Evolutionary conservation across 306 rosid genomes (phyloP), one percentile per base, ranked within the genome.

Genomic region (Corylus americana): DNA sequence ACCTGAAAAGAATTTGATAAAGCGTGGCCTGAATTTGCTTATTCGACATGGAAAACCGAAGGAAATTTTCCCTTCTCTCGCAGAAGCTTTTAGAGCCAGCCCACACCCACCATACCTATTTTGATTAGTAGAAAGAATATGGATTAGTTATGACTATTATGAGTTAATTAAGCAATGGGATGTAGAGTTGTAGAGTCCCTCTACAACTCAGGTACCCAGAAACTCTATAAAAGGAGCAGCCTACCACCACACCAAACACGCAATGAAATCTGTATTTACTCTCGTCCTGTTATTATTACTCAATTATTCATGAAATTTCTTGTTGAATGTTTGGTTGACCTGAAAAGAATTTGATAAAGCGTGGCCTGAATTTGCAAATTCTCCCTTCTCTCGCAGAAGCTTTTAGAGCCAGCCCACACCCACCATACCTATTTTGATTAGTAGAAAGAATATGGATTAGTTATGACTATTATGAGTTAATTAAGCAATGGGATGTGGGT

Each of bases 11-110:
- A 95, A 95, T 85, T 74, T 95, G 82, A 81, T 76, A 59, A 91
- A 92, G 71, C 73, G 89, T 25, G 98, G 98, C 51, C 96, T 95
- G 59, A 86, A 93, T 85, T 87, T 95, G 86, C 92, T 95, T 31
- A 86, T 95, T 79, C 92, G 73, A 85, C 93, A 83, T 16, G 98
- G 98, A 61, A 92, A 86, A 81, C 98, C 98, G 6, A 98, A 95
- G 81, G 97, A 92, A 59, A 79, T 93, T 77, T 81, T 92, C 69
- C 96, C 97, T 81, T 67, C 91, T 80, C 94, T 95, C 4, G 96
- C 94, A 4, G 85, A 88, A 82, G 55, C 89, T 71, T 84, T 70
- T 84, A 84, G 35, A 31, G 35, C 35, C 35, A 2, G 35, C 35
- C 35, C 35, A 31, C 35, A 31, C 35, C 2, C 35, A 31, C 3